phyloP scores from a whole-genome alignment of 1,284 basidiomycete species.

The Thecaphora thlaspeos region DNA sequence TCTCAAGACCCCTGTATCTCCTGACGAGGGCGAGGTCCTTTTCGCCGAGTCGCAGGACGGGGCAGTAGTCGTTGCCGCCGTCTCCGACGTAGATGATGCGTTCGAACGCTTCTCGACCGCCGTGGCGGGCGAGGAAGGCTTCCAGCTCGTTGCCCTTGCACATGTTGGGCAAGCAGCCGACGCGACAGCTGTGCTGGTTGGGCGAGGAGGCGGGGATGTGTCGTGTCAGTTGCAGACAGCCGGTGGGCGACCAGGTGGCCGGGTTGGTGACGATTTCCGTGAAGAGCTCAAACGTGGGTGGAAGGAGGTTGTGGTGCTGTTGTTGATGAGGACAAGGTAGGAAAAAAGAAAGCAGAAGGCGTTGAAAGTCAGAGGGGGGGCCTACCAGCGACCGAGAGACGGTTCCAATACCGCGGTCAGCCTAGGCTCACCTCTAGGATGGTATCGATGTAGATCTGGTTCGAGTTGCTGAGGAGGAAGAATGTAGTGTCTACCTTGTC shows the following conservation, averaged over 20 bases:
- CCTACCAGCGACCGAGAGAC: too few species aligned
- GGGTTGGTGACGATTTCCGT: conserved; percentile 89
- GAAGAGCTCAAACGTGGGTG: conserved; percentile 65
- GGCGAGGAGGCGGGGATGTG: conserved; percentile 67
- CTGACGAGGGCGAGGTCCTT: conserved; percentile 53
- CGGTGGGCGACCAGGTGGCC: conserved; percentile 73
- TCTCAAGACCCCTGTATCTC: conserved; percentile 49
- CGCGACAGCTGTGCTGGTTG: conserved; percentile 77
- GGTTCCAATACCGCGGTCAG: too few species aligned
- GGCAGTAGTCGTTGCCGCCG: conserved; percentile 93
- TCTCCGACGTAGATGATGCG: conserved; percentile 89
- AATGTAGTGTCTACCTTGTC: conserved; percentile 61
- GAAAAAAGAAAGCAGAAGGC: background rate
- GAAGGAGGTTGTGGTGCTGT: conserved; percentile 64
- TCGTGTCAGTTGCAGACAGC: conserved; percentile 74
- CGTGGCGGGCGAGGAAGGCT: conserved; percentile 72
- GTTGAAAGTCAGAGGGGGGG: too few species aligned
- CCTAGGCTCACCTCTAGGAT: conserved; percentile 63
- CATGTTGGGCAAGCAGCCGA: conserved; percentile 95
- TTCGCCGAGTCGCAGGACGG: conserved; percentile 70
- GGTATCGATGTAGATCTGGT: conserved; percentile 87
- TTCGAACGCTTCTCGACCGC: conserved; percentile 67
- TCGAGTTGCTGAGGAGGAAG: conserved; percentile 90
- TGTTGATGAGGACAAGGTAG: conserved; percentile 4
- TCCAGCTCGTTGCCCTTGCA: conserved; percentile 95